These are phyloP conservation scores for Fragosphaeria purpurea DNA, from an alignment of 2,329 filamentous ascomycete species.

Conservation along the genomic window DNA sequence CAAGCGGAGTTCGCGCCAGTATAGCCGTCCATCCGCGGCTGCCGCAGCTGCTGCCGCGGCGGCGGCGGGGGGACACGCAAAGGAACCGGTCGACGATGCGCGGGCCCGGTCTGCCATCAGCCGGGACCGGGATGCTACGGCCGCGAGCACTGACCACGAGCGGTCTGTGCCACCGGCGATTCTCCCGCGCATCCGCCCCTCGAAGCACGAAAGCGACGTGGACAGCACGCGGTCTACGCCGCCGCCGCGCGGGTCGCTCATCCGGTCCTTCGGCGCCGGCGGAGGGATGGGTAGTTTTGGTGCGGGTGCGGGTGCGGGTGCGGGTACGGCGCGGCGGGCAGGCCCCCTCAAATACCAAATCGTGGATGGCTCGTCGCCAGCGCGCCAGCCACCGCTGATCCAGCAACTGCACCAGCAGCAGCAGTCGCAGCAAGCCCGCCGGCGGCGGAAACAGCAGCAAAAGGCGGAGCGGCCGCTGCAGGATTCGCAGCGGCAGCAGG, in stretches of 20 bases:
- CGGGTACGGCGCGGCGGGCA: constrained; percentile 30
- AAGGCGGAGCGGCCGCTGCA: background rate
- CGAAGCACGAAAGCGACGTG: constrained; percentile 49
- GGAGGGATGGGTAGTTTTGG: constrained; percentile 32
- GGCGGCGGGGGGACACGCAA: too few relatives aligned
- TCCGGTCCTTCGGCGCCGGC: constrained; percentile 24
- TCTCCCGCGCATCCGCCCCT: constrained; percentile 52
- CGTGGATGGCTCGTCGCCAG: constrained; percentile 51
- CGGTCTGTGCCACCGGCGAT: constrained; percentile 39
- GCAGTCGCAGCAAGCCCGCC: constrained; percentile 16
- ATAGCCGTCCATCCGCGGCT: constrained; percentile 10
- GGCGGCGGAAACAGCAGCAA: background rate
- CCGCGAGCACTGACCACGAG: constrained; percentile 34
- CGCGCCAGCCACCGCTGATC: constrained; percentile 26
- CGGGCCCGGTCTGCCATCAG: background rate
- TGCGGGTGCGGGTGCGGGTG: constrained; percentile 18
- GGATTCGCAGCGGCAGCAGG: background rate
- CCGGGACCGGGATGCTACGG: constrained; percentile 8
- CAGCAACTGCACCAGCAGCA: constrained; percentile 14
- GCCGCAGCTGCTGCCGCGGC: constrained; percentile 13
- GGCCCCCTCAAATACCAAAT: constrained; percentile 49
- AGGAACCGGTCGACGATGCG: constrained; percentile 5
- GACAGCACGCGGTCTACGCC: constrained; percentile 44
- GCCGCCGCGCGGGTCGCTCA: constrained; percentile 30
- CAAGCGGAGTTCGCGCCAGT: constrained; percentile 41